Conservation (phyloP, 352 stramenopile genomes). For the Phytophthora melonis region DNA sequence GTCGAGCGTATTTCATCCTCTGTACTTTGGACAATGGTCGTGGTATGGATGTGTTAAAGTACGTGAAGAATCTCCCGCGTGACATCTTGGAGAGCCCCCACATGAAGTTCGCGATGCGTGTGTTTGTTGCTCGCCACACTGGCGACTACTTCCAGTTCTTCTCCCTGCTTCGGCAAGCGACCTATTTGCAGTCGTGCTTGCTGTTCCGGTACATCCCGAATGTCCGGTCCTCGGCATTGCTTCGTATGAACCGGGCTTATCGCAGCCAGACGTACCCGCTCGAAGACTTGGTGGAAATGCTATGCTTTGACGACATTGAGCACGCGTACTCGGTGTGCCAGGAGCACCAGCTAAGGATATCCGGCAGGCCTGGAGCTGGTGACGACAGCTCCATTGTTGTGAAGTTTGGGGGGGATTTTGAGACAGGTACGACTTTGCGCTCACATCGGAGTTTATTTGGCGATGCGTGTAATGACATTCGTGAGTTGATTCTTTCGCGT, state of each 20-base stretch:
- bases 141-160: slow-evolving; percentile 90
- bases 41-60: slow-evolving; percentile 87
- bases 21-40: slow-evolving; percentile 88
- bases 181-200: slow-evolving; percentile 86
- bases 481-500: slow-evolving; percentile 6
- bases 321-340: slow-evolving; percentile 71
- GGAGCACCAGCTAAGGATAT: slow-evolving; percentile 74
- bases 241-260: slow-evolving; percentile 85
- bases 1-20: slow-evolving; percentile 87
- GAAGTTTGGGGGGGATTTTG: slow-evolving; percentile 82
- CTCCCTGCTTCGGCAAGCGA: slow-evolving; percentile 72
- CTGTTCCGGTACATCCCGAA: slow-evolving; percentile 85
- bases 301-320: slow-evolving; percentile 88
- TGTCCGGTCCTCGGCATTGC: slow-evolving; percentile 72
- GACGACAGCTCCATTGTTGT: slow-evolving; percentile 62
- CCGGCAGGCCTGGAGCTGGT: slow-evolving; percentile 47
- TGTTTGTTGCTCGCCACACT: slow-evolving; percentile 88
- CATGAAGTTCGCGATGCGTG: slow-evolving; percentile 88
- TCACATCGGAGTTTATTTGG: neutral
- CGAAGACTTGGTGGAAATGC: slow-evolving; percentile 61
- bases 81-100: slow-evolving; percentile 70
- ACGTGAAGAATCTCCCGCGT: slow-evolving; percentile 77
- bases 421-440: slow-evolving; percentile 58
- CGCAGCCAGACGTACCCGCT: slow-evolving; percentile 77
- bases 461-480: slow-evolving; percentile 3